Base-by-base conservation (phyloP, 768 basidiomycete genomes). In the Suillus cothurnatus region DNA sequence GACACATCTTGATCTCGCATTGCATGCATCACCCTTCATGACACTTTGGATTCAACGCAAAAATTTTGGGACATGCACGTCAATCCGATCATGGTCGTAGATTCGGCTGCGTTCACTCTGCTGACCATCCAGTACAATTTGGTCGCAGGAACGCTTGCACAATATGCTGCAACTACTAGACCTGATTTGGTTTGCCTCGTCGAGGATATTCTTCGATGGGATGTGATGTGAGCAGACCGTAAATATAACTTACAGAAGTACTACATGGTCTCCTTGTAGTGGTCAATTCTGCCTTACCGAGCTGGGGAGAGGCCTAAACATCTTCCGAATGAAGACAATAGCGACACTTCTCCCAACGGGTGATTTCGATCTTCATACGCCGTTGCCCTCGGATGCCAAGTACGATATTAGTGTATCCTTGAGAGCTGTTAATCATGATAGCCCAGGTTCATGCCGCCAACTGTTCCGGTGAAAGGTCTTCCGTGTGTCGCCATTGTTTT, bases 221-320 rank as follows among this genome's bases (percentile, higher is more conserved):
- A 45, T 28, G 17, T 60, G 3, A 38, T 11, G 19, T 39, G 45
- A n/a, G 38, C 61, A 41, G 6, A 2, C 11, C 14, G 34, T 17
- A 11, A 14, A 39, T 6, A 9, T 3, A 15, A 14, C 34, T n/a
- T n/a, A 12, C 17, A 26, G 6, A 39, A 4, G 14, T 7, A 1
- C 19, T 45, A 34, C 34, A 39, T 64, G 50, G 32, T 43, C 49
- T 3, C 4, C 31, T 49, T 56, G 12, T 38, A 82, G 81, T 47
- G 82, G 80, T 1, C 81, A 81, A 62, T 84, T 74, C 66, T 78
- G 77, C 58, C 67, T 85, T 47, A 83, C 83, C 1, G 84, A 84
- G 67, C 64, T 82, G 9, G 82, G 78, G 0, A 84, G 83, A 59
- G 84, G 83, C n/a, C 71, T 84, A 3, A 81, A 84, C 62, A 78